Evolutionary conservation across 2,329 filamentous ascomycete species (phyloP).

Genomic region (Xenoacremonium recifei): DNA sequence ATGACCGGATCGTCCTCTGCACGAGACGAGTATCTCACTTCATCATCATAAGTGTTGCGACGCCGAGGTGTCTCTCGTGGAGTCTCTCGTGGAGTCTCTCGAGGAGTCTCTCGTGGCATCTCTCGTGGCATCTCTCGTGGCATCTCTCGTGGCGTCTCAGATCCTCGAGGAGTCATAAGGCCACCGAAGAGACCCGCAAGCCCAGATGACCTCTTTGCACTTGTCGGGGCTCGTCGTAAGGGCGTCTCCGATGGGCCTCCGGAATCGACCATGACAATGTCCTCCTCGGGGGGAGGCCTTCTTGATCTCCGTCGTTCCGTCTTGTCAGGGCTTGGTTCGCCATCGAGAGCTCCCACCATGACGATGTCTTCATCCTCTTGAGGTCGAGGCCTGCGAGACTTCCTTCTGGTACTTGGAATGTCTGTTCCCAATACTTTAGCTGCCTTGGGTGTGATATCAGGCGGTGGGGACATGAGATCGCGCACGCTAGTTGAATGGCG

Average conservation of each 20-base stretch:
- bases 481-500: slow-evolving; percentile 66
- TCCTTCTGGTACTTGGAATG: slow-evolving; percentile 27
- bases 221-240: slow-evolving; percentile 33
- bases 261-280: slow-evolving; percentile 37
- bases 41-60: slow-evolving; percentile 53
- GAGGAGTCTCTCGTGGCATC: no score
- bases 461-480: slow-evolving; percentile 69
- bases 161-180: slow-evolving; percentile 47
- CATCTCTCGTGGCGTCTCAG: slow-evolving; percentile 13
- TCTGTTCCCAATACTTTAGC: slow-evolving; percentile 70
- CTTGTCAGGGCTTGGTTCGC: slow-evolving; percentile 32
- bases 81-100: no score
- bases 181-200: slow-evolving; percentile 63
- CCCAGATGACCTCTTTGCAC: slow-evolving; percentile 49
- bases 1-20: slow-evolving; percentile 47
- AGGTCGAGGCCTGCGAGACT: slow-evolving; percentile 1
- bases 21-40: slow-evolving; percentile 44
- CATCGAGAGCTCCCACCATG: slow-evolving; percentile 43
- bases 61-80: slow-evolving; percentile 36
- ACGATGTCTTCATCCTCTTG: slow-evolving; percentile 48
- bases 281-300: slow-evolving; percentile 35
- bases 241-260: slow-evolving; percentile 31
- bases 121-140: slow-evolving; percentile 19
- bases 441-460: slow-evolving; percentile 69
- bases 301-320: slow-evolving; percentile 34